Base-by-base conservation (phyloP, 306 rosid species). In the Pterocarpus santalinus region DNA sequence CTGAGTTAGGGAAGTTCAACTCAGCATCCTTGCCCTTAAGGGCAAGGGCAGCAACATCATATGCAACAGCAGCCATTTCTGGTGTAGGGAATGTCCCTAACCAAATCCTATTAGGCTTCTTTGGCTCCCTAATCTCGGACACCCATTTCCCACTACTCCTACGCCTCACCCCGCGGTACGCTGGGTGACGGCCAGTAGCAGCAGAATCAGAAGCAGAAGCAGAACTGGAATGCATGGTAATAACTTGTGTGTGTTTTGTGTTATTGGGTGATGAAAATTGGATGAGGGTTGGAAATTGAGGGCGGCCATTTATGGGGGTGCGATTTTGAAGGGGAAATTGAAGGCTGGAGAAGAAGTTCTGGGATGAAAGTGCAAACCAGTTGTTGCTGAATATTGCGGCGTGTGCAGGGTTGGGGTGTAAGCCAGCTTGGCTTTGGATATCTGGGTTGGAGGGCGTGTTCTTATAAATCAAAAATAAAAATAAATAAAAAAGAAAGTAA, bases 31-130 rank as follows among this genome's bases (percentile, higher is more conserved):
- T 84, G 32, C 99, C 99, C 79, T 93, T 95, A 7, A 93, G 96
- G 51, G 97, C 94, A 35, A 93, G 92, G 0, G 96, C 97, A 0
- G 98, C 99, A 12, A 95, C 99, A 52, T 95, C 99, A 75, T 91
- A 95, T 7, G 98, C 99, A 11, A 89, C 84, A 5, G 99, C 99
- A 0, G 98, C 97, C 98, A 95, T 95, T 81, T 95, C 99, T 0
- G 99, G 93, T 0, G 97, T 89, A 13, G 92, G 71, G 62, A 89
- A 95, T 74, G 99, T 95, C 17, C 99, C 99, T 60, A 95, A 83
- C 99, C 99, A 95, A 57, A 95, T 95, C 62, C 90, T 83, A 32
- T 84, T 84, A 0, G 90, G 87, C 55, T 87, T 87, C 39, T 38
- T 87, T 0, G 90, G 90, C 33, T 87, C 90, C 0, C 90, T 65